Evolutionary conservation across 305 asterid species (phyloP), one percentile per base, ranked within the genome.

Genomic region (Rubia occidens): DNA sequence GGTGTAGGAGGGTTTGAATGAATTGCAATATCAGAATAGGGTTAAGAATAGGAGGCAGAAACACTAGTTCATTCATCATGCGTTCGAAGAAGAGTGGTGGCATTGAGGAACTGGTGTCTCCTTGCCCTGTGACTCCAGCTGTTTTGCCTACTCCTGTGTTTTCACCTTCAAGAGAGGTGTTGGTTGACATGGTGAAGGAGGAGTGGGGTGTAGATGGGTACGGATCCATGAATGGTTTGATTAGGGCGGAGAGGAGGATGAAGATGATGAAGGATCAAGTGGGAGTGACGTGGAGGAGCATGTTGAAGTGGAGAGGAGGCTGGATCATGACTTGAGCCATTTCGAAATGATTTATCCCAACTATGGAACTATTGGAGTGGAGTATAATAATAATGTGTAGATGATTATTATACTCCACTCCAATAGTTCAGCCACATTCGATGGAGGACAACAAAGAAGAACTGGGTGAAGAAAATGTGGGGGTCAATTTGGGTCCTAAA

Each of bases 251-350:
- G 90, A 85, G 14, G 96, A 88, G 3, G 95, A 89, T 10, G 95
- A 87, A 49, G 95, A 85, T 8, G 94, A 82, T 18, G 95, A 88
- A 6, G 93, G 93, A 29, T 89, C 96, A 0, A 84, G 95, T 7
- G 98, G 82, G 74, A 89, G 98, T 76, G 96, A 91, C 65, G 88
- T 86, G 67, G 98, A 89, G 84, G 98, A 89, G 82, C 98, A 89
- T 61, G 87, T 86, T 21, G 96, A 92, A 85, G 93, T 88, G 40
- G 96, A 89, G 83, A 86, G 89, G 83, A 85, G 98, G 79, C 79
- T 89, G 79, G 94, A 87, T 68, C 95, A 87, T 77, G 98, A 86
- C 68, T 79, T 91, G 84, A 91, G 96, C 74, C 83, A 95, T 71
- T 91, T 91, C 60, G 98, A 91, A 86, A 91, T 91, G 98, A 79